A percentile compares a stretch with the other conserved stretches of the same genome.
Conservation (phyloP, 371 early-diverging fungal genomes). For the Apophysomyces trapeziformis region DNA sequence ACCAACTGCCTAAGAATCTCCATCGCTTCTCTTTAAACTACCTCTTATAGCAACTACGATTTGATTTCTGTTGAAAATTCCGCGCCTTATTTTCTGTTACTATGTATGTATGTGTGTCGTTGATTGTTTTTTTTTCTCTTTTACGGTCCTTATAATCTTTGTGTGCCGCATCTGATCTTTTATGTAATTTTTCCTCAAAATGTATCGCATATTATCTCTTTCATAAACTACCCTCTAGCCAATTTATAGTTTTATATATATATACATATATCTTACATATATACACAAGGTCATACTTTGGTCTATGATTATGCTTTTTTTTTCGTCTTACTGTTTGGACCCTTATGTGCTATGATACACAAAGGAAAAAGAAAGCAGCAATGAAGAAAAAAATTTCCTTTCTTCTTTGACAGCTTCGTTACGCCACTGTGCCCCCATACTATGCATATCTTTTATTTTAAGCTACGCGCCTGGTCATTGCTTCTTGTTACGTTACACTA, state of each 20-base stretch:
- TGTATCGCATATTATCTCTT: constrained; percentile 6
- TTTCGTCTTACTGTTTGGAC: neutral
- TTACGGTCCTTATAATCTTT: constrained; percentile 12
- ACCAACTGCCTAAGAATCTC: constrained; percentile 4
- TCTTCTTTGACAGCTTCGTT: constrained; percentile 1
- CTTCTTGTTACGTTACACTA: constrained; percentile 9
- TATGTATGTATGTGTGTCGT: constrained; percentile 12
- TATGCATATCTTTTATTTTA: neutral
- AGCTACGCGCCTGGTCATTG: constrained; percentile 10
- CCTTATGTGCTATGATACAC: constrained; percentile 8
- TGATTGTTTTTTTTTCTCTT: neutral
- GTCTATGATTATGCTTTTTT: neutral
- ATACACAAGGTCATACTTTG: neutral
- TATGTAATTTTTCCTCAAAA: constrained; percentile 8
- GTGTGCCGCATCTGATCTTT: constrained; percentile 10
- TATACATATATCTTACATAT: neutral
- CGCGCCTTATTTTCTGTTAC: neutral
- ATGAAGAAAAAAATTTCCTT: neutral
- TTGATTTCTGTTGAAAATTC: neutral
- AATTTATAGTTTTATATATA: neutral
- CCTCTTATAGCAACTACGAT: constrained; percentile 5
- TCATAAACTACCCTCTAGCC: constrained; percentile 1
- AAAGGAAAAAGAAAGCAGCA: neutral
- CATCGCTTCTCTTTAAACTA: neutral
- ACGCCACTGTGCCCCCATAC: neutral